Base-by-base conservation (phyloP, 2,329 filamentous ascomycete genomes). In the Paraphoma chrysanthemicola region DNA sequence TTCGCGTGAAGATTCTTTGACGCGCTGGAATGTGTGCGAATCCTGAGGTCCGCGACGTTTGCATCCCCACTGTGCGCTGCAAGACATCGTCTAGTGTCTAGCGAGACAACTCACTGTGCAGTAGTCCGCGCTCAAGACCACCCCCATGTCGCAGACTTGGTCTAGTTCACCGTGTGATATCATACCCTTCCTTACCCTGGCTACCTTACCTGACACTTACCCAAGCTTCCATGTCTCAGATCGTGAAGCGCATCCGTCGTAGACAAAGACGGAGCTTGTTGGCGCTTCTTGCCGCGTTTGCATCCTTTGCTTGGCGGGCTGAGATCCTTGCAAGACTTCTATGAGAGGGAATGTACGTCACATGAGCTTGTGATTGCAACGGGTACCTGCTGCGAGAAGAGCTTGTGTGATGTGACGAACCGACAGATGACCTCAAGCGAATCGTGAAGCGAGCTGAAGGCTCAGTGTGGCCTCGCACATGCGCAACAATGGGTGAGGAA, bases 101-200 rank as follows among this genome's bases (percentile, higher is more conserved):
- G 23, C 36, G 36, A 49, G 33, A 49, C 47, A 49, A 17, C 38
- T 42, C 47, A 49, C 47, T 30, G 9, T 49, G 47, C 47, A 49
- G 47, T 41, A 17, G 38, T 36, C 33, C 33, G 33, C 33, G 23
- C 23, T 23, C 23, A 23, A 23, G 23, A 23, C 23, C 23, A 5
- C 2, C 23, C 23, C 23, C 23, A 23, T 23, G 23, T 23, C 23
- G 23, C 23, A 23, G 23, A 23, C 23, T 23, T 10, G 33, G 33
- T 36, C 33, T 36, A 36, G 33, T 7, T 14, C 14, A 36, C 14
- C 9, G 33, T 29, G 47, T 49, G 23, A 23, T 42, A 42, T 42
- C 36, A 42, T 42, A 31, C 17, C 16, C 9, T 17, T 36, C n/a
- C 18, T 7, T 36, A 14, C 33, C 23, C 23, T 23, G 23, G 23